These are phyloP conservation scores for Onygenales sp. DNA, from an alignment of 2,329 filamentous ascomycete species.

Conservation along the genomic window DNA sequence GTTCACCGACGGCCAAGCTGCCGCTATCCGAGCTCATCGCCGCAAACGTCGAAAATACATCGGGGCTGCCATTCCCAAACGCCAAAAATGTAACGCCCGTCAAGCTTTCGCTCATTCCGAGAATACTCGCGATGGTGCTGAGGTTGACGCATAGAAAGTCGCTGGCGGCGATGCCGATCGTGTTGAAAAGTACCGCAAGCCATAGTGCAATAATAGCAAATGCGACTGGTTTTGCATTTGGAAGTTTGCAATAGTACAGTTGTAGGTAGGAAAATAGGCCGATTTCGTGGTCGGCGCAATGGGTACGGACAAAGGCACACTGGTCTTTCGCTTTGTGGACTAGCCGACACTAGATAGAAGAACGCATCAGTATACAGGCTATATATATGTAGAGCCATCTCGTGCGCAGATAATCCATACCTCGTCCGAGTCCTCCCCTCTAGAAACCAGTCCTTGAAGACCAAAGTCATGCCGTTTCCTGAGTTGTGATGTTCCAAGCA, in stretches of 20 bases:
- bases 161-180: constrained; percentile 93
- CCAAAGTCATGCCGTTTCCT: constrained; percentile 18
- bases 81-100: constrained; percentile 94
- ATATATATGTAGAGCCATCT: not conserved
- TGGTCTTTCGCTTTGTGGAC: constrained; percentile 71
- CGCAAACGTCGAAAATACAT: constrained; percentile 97
- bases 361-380: not conserved
- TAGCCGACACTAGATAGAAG: constrained; percentile 54
- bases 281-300: constrained; percentile 83
- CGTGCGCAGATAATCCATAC: not conserved
- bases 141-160: constrained; percentile 98
- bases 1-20: constrained; percentile 89
- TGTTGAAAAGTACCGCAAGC: constrained; percentile 86
- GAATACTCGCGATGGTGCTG: constrained; percentile 77
- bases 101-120: constrained; percentile 91
- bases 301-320: constrained; percentile 72
- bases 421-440: constrained; percentile 5
- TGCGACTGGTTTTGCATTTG: constrained; percentile 60
- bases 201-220: constrained; percentile 70
- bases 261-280: constrained; percentile 81
- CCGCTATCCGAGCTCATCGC: constrained; percentile 96
- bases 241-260: constrained; percentile 79
- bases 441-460: not conserved
- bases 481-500: constrained; percentile 6
- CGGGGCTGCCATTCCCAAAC: constrained; percentile 94